A percentile compares a stretch with the other conserved stretches of the same genome.
Conservation (phyloP, 225 moss, liverwort and hornwort genomes). For the Polytrichum formosum region DNA sequence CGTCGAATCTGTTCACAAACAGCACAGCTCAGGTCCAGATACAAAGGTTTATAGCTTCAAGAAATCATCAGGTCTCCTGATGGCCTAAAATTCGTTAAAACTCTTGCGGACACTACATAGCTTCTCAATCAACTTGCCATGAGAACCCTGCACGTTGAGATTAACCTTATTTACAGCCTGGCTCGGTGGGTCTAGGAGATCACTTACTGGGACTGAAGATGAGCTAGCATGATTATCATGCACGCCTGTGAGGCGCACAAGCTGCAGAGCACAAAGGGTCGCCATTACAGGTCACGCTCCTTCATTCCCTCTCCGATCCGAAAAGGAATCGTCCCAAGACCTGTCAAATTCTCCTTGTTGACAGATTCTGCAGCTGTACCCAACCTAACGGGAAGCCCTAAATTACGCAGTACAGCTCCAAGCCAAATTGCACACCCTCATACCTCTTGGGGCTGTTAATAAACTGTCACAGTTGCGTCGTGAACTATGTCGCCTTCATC, state of each 20-base stretch:
- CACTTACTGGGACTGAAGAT: constrained; percentile 31
- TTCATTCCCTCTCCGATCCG: constrained; percentile 44
- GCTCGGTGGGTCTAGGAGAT: background rate
- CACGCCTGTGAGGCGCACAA: constrained; percentile 36
- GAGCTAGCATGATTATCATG: constrained; percentile 27
- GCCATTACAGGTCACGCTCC: constrained; percentile 51
- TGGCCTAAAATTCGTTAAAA: background rate
- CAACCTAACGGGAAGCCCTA: background rate
- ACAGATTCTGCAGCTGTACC: background rate
- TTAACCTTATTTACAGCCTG: background rate
- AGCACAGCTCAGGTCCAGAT: constrained; percentile 6
- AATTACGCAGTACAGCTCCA: background rate
- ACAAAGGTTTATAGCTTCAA: background rate
- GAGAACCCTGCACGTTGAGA: background rate
- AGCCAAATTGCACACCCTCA: background rate
- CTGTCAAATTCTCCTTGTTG: constrained; percentile 1
- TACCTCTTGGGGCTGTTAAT: background rate
- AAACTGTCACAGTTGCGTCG: background rate
- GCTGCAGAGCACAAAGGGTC: constrained; percentile 47
- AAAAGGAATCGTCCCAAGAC: constrained; percentile 15
- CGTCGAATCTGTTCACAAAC: constrained; percentile 23
- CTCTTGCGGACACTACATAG: background rate
- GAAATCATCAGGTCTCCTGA: constrained; percentile 7
- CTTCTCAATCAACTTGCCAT: background rate
- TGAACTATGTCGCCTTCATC: background rate